phyloP scores from a whole-genome alignment of 2,329 filamentous ascomycete genomes.

The Ceratocystis papillata region DNA sequence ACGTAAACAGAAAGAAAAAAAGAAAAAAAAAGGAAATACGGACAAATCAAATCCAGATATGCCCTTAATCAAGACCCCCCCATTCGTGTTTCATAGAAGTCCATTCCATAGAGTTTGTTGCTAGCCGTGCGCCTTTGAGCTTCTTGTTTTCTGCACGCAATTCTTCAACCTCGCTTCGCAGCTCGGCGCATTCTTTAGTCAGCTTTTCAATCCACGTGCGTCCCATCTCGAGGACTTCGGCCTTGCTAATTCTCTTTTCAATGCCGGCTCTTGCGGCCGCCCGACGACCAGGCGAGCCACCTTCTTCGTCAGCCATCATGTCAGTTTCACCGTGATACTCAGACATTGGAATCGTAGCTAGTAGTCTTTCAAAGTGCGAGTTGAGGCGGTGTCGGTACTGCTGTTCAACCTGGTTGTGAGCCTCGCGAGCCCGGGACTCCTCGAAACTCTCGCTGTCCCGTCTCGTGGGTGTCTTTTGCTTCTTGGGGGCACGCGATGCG shows the following conservation, averaged over 20 bases:
- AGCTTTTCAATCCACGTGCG: slow-evolving; percentile 35
- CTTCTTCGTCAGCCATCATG: slow-evolving; percentile 27
- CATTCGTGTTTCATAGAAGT: slow-evolving; percentile 10
- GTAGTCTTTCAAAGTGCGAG: slow-evolving; percentile 37
- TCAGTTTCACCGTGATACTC: slow-evolving; percentile 28
- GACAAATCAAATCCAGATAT: background rate
- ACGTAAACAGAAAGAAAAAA: background rate
- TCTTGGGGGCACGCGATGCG: slow-evolving; percentile 25
- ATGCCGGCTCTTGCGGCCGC: slow-evolving; percentile 26
- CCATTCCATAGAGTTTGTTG: background rate
- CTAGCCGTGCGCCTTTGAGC: background rate
- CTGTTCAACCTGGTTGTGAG: slow-evolving; percentile 40
- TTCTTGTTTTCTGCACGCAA: slow-evolving; percentile 16
- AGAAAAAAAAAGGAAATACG: background rate
- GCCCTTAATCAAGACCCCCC: slow-evolving; percentile 12
- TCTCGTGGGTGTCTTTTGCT: slow-evolving; percentile 19
- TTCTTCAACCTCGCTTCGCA: slow-evolving; percentile 24
- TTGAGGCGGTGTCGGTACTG: slow-evolving; percentile 41
- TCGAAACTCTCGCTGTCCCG: slow-evolving; percentile 38
- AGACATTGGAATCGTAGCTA: slow-evolving; percentile 34
- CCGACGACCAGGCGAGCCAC: slow-evolving; percentile 28
- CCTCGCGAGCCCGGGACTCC: slow-evolving; percentile 30
- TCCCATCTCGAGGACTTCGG: slow-evolving; percentile 38
- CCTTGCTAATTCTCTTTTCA: slow-evolving; percentile 34
- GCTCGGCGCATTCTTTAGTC: slow-evolving; percentile 32